Evolutionary conservation across 108 stramenopile species (phyloP).

Genomic region (Nitzschia palea): DNA sequence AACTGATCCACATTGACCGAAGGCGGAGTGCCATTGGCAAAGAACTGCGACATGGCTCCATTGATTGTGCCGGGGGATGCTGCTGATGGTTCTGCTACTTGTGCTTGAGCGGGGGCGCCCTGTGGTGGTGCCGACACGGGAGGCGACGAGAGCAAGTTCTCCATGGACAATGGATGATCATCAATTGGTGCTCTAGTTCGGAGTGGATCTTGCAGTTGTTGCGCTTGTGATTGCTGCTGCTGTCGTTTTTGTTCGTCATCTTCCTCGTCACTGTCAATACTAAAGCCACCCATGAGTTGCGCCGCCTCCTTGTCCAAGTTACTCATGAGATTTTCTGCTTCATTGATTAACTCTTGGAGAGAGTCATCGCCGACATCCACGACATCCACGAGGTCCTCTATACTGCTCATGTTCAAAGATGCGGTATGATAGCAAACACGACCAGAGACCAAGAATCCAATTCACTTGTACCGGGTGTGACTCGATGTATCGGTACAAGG

Average conservation of each 20-base stretch:
- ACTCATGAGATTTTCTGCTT: conserved; percentile 32
- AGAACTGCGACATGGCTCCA: conserved; percentile 2
- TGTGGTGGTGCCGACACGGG: neutral
- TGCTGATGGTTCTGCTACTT: neutral
- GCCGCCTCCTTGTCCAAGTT: conserved; percentile 8
- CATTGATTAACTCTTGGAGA: conserved; percentile 21
- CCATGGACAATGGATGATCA: conserved; percentile 27
- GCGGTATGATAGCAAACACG: no score
- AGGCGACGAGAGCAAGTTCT: conserved; percentile 12
- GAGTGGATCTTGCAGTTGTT: conserved; percentile 3
- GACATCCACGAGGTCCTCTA: neutral
- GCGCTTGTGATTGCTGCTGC: conserved; percentile 12
- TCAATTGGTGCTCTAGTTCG: neutral
- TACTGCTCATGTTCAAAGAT: neutral
- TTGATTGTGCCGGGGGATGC: neutral
- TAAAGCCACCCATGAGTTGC: conserved; percentile 39
- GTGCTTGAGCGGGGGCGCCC: neutral
- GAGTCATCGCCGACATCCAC: conserved; percentile 22
- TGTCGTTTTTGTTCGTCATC: conserved; percentile 23
- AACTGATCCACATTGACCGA: conserved; percentile 23
- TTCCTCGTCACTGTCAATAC: conserved; percentile 65
- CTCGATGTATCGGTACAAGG: no score
- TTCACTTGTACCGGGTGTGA: no score
- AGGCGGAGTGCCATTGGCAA: conserved; percentile 2
- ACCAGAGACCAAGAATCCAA: no score